These are phyloP conservation scores for Alternaria viburni DNA, from an alignment of 2,329 filamentous ascomycete species.

Conservation along the genomic window DNA sequence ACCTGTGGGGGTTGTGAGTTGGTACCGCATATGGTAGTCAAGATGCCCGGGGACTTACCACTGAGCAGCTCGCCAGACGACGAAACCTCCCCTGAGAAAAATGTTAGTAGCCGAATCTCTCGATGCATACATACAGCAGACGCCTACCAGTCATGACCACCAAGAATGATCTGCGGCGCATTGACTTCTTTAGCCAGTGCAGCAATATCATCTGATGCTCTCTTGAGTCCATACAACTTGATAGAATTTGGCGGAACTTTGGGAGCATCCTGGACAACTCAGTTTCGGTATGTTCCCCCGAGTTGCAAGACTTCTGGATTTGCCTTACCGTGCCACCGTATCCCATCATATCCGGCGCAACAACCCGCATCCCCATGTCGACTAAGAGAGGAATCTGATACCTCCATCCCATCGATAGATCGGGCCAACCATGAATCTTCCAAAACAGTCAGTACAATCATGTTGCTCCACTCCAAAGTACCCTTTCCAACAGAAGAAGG, in stretches of 20 bases:
- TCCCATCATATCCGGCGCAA: conserved; percentile 85
- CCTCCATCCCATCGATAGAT: conserved; percentile 84
- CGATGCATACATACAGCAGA: not conserved
- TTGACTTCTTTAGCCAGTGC: conserved; percentile 68
- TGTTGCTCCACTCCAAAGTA: not conserved
- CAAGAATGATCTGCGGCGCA: conserved; percentile 71
- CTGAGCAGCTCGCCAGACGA: conserved; percentile 76
- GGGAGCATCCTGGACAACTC: conserved; percentile 46
- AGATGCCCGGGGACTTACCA: conserved; percentile 51
- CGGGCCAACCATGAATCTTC: conserved; percentile 80
- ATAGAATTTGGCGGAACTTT: conserved; percentile 66
- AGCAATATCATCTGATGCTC: conserved; percentile 73
- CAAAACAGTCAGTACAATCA: not conserved
- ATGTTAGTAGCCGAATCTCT: not conserved
- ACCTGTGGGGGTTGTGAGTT: conserved; percentile 6
- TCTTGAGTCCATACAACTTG: conserved; percentile 72
- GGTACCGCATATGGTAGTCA: not conserved
- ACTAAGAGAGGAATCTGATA: conserved; percentile 82
- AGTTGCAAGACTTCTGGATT: not conserved
- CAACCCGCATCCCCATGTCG: conserved; percentile 75
- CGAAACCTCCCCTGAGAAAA: conserved; percentile 68
- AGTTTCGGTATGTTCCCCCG: not conserved
- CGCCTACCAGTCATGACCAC: conserved; percentile 81
- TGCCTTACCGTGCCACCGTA: conserved; percentile 73
- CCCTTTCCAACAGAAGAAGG: not conserved